Evolutionary conservation across 768 basidiomycete species (phyloP).

Genomic region (Chlorophyllum brunneum): DNA sequence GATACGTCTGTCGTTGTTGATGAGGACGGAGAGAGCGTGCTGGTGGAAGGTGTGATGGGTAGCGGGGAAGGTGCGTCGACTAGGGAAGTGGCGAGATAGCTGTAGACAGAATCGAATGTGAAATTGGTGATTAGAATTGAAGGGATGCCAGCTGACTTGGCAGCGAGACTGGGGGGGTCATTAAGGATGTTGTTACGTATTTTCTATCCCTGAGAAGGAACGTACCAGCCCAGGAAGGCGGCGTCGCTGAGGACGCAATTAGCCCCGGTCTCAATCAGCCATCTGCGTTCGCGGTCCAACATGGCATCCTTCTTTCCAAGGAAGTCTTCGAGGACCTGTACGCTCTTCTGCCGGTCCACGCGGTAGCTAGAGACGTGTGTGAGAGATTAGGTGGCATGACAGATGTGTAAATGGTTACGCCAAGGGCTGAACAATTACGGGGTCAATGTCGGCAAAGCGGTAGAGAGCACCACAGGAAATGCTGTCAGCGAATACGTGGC

Average conservation of each 20-base stretch:
- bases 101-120: conserved; percentile 81
- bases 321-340: conserved; percentile 58
- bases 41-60: conserved; percentile 11
- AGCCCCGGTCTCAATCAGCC: conserved; percentile 49
- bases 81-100: conserved; percentile 61
- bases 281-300: conserved; percentile 50
- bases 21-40: conserved; percentile 5
- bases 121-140: conserved; percentile 78
- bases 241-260: conserved; percentile 72
- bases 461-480: conserved; percentile 61
- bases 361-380: conserved; percentile 44
- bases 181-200: not conserved
- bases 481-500: conserved; percentile 65
- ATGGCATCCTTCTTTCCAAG: conserved; percentile 50
- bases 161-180: conserved; percentile 52
- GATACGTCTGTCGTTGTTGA: conserved; percentile 8
- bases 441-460: conserved; percentile 71
- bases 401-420: conserved; percentile 45
- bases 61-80: conserved; percentile 33
- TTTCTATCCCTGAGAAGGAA: not conserved
- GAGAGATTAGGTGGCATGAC: not conserved
- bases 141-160: conserved; percentile 59
- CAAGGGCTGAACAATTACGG: conserved; percentile 76
- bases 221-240: conserved; percentile 74
- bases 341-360: conserved; percentile 69